Evolutionary conservation across 1,139 yeast species (phyloP).

Genomic region (Magnusiomyces sp.): DNA sequence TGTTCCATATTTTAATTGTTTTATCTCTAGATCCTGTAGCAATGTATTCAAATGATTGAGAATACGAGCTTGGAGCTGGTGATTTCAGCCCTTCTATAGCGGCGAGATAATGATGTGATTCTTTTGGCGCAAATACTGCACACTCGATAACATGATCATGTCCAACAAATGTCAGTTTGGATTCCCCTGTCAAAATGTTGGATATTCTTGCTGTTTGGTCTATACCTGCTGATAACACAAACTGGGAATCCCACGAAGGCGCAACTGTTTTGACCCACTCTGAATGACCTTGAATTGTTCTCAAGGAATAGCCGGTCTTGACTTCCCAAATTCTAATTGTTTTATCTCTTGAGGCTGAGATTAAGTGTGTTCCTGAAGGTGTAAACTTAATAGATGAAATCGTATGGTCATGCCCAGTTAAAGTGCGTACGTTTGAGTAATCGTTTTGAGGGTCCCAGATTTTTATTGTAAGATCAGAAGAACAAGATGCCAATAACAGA

Average conservation of each 20-base stretch:
- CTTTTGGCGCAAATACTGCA: constrained; percentile 55
- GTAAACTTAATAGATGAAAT: constrained; percentile 58
- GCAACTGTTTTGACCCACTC: constrained; percentile 82
- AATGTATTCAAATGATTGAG: constrained; percentile 34
- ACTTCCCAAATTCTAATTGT: constrained; percentile 73
- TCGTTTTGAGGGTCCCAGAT: constrained; percentile 54
- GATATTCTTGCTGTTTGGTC: constrained; percentile 68
- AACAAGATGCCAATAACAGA: constrained; percentile 49
- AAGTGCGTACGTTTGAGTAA: constrained; percentile 51
- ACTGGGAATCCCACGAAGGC: constrained; percentile 44
- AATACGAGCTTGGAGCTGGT: constrained; percentile 21
- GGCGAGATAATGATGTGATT: constrained; percentile 45
- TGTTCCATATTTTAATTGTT: constrained; percentile 66
- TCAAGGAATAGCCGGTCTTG: constrained; percentile 55
- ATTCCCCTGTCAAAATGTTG: constrained; percentile 57
- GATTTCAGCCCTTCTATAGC: constrained; percentile 33
- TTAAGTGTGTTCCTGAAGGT: constrained; percentile 39
- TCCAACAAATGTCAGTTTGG: constrained; percentile 59
- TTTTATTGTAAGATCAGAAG: constrained; percentile 66
- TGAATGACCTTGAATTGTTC: constrained; percentile 66
- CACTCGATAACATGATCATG: constrained; percentile 82
- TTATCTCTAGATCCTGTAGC: constrained; percentile 81
- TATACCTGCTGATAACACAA: constrained; percentile 66
- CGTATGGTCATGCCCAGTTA: constrained; percentile 88
- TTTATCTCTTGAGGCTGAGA: constrained; percentile 72